A percentile compares a stretch with the other conserved stretches of the same genome.
These are phyloP conservation scores for Globisporangium recalcitrans DNA, from an alignment of 352 stramenopile genomes.

Conservation along the genomic window DNA sequence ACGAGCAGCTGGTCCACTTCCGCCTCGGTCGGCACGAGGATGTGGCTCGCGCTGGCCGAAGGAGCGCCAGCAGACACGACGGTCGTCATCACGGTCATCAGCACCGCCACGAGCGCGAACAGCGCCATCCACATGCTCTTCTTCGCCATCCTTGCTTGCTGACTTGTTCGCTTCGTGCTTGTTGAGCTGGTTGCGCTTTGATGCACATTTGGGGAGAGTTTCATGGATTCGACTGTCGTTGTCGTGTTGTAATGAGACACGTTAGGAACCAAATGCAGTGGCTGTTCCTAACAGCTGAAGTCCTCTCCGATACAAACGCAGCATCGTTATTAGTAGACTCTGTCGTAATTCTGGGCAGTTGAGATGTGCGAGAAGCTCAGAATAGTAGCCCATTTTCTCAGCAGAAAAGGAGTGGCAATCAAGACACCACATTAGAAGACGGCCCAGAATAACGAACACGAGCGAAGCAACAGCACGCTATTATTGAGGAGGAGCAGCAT, in stretches of 20 bases:
- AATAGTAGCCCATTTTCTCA: not conserved
- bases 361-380: not conserved
- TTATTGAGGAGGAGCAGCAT: conserved; percentile 7
- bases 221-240: no score
- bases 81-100: conserved; percentile 28
- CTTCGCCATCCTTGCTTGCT: conserved; percentile 9
- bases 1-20: conserved; percentile 47
- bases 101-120: conserved; percentile 27
- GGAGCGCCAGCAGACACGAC: conserved; percentile 22
- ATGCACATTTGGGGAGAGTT: no score
- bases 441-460: conserved; percentile 27
- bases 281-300: not conserved
- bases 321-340: not conserved
- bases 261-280: no score
- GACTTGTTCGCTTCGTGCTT: conserved; percentile 5
- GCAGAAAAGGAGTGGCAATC: conserved; percentile 7
- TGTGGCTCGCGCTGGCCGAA: conserved; percentile 67
- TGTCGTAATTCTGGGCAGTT: not conserved
- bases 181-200: not conserved
- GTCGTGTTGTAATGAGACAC: no score
- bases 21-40: conserved; percentile 59
- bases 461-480: conserved; percentile 2
- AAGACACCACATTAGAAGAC: conserved; percentile 29
- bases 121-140: conserved; percentile 30
- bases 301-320: not conserved